These are phyloP conservation scores for Galerina sulciceps DNA, from an alignment of 768 basidiomycete species.

Conservation along the genomic window DNA sequence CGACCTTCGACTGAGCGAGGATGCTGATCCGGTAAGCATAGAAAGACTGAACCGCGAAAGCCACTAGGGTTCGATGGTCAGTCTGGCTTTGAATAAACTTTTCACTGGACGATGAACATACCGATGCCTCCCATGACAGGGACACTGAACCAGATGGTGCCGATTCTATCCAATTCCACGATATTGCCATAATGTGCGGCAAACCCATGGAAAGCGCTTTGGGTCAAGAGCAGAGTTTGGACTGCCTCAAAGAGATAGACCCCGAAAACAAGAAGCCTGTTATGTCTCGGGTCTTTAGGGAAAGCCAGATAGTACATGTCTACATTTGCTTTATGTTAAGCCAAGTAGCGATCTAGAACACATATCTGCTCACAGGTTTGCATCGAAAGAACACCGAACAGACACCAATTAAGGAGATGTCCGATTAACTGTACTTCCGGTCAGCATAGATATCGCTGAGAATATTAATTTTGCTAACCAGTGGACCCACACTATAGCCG, in stretches of 20 bases:
- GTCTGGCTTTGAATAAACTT: too few relatives aligned
- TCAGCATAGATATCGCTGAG: background rate
- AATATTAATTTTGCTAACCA: background rate
- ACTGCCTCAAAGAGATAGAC: slow-evolving; percentile 11
- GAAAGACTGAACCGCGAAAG: slow-evolving; percentile 9
- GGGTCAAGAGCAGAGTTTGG: slow-evolving; percentile 8
- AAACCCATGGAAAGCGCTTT: slow-evolving; percentile 12
- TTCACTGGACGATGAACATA: background rate
- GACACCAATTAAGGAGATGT: slow-evolving; percentile 7
- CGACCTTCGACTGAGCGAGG: slow-evolving; percentile 10
- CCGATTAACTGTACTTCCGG: slow-evolving; percentile 1
- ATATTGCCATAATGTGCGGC: slow-evolving; percentile 9
- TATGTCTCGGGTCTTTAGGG: slow-evolving; percentile 9
- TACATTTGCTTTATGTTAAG: background rate
- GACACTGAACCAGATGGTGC: slow-evolving; percentile 12
- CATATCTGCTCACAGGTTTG: slow-evolving; percentile 11
- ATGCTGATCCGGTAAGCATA: slow-evolving; percentile 14
- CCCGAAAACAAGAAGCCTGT: slow-evolving; percentile 1
- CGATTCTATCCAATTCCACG: slow-evolving; percentile 7
- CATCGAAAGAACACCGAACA: slow-evolving; percentile 14
- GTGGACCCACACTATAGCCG: slow-evolving; percentile 5
- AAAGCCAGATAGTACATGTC: slow-evolving; percentile 17
- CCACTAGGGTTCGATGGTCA: background rate
- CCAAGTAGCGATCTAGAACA: background rate
- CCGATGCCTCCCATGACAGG: slow-evolving; percentile 14